phyloP scores from a whole-genome alignment of 768 basidiomycete species.

The Agaricus blazei region DNA sequence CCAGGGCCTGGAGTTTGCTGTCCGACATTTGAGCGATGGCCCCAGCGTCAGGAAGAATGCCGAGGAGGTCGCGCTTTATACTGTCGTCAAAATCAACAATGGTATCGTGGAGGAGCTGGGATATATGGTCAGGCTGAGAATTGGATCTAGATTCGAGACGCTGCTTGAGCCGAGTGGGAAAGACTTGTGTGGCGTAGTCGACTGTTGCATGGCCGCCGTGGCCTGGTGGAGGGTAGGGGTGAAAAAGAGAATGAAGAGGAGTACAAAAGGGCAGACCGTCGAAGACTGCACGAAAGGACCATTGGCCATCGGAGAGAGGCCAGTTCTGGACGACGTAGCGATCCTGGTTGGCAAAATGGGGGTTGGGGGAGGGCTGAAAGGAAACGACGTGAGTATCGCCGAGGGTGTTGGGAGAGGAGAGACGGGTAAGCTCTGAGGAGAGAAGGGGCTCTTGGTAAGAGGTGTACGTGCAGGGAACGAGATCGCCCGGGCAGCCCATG shows the following conservation, averaged over 20 bases:
- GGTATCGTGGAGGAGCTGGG: conserved; percentile 26
- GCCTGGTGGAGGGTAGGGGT: conserved; percentile 20
- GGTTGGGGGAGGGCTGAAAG: conserved; percentile 43
- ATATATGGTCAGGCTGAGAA: conserved; percentile 19
- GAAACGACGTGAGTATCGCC: conserved; percentile 34
- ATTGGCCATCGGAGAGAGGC: conserved; percentile 30
- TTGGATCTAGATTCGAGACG: conserved; percentile 16
- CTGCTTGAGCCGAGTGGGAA: conserved; percentile 28
- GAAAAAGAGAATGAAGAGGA: background rate
- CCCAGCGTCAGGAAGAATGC: conserved; percentile 35
- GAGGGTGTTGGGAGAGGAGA: conserved; percentile 26
- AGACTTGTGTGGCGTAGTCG: conserved; percentile 27
- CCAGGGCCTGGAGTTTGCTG: conserved; percentile 31
- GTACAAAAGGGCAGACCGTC: conserved; percentile 31
- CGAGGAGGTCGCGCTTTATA: conserved; percentile 31
- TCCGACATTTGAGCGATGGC: conserved; percentile 29
- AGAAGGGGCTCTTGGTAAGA: conserved; percentile 36
- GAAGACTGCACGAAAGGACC: conserved; percentile 42
- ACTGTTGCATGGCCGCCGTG: conserved; percentile 45
- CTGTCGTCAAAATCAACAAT: conserved; percentile 34
- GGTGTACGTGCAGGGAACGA: conserved; percentile 29
- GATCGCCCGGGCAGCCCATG: conserved; percentile 30
- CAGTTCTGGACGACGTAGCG: conserved; percentile 37
- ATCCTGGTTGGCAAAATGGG: conserved; percentile 38
- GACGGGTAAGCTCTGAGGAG: conserved; percentile 34